Conservation (phyloP, 2,329 filamentous ascomycete genomes). For the Coniochaeta sp. region DNA sequence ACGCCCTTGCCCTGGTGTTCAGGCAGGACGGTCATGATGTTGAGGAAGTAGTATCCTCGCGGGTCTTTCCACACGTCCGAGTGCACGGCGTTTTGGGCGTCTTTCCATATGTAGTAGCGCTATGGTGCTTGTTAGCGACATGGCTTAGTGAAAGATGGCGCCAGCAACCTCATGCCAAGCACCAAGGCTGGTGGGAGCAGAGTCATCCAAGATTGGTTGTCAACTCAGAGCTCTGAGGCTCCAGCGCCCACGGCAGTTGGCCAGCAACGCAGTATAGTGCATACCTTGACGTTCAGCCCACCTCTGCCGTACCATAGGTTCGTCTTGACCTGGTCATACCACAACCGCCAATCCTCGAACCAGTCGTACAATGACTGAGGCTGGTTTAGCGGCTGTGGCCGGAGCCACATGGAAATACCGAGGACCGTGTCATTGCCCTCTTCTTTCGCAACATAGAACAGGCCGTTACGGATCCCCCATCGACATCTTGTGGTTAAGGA, state of each 20-base stretch:
- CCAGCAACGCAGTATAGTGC: slow-evolving; percentile 4
- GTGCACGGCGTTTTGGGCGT: slow-evolving; percentile 55
- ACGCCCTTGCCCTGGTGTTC: slow-evolving; percentile 60
- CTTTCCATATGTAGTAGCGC: slow-evolving; percentile 70
- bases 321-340: slow-evolving; percentile 57
- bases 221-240: background rate
- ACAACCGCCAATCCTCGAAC: slow-evolving; percentile 59
- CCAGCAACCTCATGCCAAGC: background rate
- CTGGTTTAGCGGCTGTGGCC: slow-evolving; percentile 40
- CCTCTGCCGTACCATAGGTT: slow-evolving; percentile 64
- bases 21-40: slow-evolving; percentile 64
- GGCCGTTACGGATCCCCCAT: slow-evolving; percentile 63
- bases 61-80: slow-evolving; percentile 56
- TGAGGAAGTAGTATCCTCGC: slow-evolving; percentile 68
- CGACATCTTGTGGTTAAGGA: slow-evolving; percentile 59
- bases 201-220: background rate
- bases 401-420: slow-evolving; percentile 68
- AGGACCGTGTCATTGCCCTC: slow-evolving; percentile 46
- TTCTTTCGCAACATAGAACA: slow-evolving; percentile 65
- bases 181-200: background rate
- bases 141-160: background rate
- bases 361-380: slow-evolving; percentile 55
- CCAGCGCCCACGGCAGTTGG: background rate
- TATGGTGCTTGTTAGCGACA: slow-evolving; percentile 11
- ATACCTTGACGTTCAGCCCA: slow-evolving; percentile 54